These are phyloP conservation scores for Rhamnella rubrinervis DNA, from an alignment of 331 rosid species.

Conservation along the genomic window DNA sequence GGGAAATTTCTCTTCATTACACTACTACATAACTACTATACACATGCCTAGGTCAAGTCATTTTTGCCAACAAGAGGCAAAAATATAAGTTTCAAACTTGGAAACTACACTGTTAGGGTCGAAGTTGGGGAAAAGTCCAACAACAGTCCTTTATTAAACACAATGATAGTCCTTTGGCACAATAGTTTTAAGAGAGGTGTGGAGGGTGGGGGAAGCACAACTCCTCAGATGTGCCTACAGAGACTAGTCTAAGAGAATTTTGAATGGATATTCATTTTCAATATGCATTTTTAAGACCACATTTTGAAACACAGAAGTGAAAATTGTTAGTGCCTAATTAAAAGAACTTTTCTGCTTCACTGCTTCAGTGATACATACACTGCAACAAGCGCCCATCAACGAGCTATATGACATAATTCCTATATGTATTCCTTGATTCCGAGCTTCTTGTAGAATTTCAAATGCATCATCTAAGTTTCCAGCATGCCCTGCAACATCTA, in stretches of 20 bases:
- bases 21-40: neutral
- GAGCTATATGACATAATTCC: conserved; percentile 85
- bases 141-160: too few relatives aligned
- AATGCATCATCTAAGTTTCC: conserved; percentile 90
- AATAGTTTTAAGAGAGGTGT: neutral
- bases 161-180: too few relatives aligned
- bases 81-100: neutral
- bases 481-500: conserved; percentile 96
- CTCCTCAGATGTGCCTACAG: neutral
- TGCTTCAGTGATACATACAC: conserved; percentile 56
- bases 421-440: conserved; percentile 49
- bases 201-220: neutral
- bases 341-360: conserved; percentile 14
- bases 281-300: neutral
- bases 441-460: conserved; percentile 65
- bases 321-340: neutral
- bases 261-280: conserved; percentile 15
- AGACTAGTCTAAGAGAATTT: neutral
- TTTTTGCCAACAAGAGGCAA: neutral
- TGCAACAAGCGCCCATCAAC: conserved; percentile 98
- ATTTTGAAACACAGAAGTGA: neutral
- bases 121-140: neutral
- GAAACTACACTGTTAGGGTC: too few relatives aligned
- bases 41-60: neutral
- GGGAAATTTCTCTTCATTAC: neutral